Evolutionary conservation across 1,284 basidiomycete genomes (phyloP), one percentile per base, ranked within the genome.

Genomic region (Schizophyllum amplum): DNA sequence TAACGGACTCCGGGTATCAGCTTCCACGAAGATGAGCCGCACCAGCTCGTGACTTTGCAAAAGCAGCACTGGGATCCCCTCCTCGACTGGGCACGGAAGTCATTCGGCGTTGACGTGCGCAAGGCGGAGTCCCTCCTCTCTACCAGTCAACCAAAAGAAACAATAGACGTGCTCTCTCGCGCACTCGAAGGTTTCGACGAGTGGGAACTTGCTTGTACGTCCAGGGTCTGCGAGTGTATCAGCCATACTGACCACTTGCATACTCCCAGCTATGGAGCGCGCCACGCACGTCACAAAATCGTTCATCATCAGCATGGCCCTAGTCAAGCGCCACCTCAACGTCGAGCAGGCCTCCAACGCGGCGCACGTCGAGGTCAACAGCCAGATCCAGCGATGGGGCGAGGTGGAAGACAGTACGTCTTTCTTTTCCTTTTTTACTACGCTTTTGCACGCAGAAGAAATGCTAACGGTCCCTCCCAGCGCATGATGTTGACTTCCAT

Each of bases 371-470:
- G 97, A 99, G 71, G 95, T 99, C 0, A 81, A 87, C 59, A 94
- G 90, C 67, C 97, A 99, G 73, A 98, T 98, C 61, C 84, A 96
- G 70, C 79, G 85, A 54, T 99, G 97, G 97, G 97, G 97, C 23
- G 94, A 97, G 72, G 97, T 99, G 0, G 97, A 99, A 76, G 97
- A 99, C 71, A 92, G 94, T 97, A 66, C 77, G 94, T 80, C 21
- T 57, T 23, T 63, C 57, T 56, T 51, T 25, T 57, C 46, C 53
- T 57, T 46, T 60, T 42, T 57, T 58, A 13, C 53, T 55, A 26
- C 25, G 59, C 60, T 64, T 55, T 66, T 55, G 33, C 52, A n/a
- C n/a, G n/a, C n/a, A n/a, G n/a, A n/a, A n/a, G n/a, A n/a, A n/a
- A n/a, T 49, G 33, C 33, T 42, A 9, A 42, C 33, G 2, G 13